These are phyloP conservation scores for Claviceps africana DNA, from an alignment of 2,329 filamentous ascomycete genomes.

Conservation along the genomic window DNA sequence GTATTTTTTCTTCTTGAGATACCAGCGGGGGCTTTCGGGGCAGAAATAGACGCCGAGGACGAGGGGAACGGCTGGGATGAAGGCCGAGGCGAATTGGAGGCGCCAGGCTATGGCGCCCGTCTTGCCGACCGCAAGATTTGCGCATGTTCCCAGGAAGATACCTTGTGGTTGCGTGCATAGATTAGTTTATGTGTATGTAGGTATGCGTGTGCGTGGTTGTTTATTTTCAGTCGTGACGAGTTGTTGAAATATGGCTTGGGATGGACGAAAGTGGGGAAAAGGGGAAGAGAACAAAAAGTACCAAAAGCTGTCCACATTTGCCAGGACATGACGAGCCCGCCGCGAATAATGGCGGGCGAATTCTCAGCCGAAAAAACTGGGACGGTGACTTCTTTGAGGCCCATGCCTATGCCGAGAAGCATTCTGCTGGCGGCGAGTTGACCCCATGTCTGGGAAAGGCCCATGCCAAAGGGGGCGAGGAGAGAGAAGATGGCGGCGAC, in stretches of 20 bases:
- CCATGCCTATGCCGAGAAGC: slow-evolving; percentile 48
- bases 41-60: slow-evolving; percentile 43
- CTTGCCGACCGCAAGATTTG: slow-evolving; percentile 50
- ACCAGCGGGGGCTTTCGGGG: slow-evolving; percentile 53
- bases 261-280: not conserved
- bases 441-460: slow-evolving; percentile 42
- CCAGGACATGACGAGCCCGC: slow-evolving; percentile 40
- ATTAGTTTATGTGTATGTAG: not conserved
- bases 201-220: not conserved
- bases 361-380: slow-evolving; percentile 41
- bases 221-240: not conserved
- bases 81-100: slow-evolving; percentile 48
- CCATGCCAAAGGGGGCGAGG: slow-evolving; percentile 46
- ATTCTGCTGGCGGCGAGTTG: slow-evolving; percentile 37
- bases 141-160: slow-evolving; percentile 52
- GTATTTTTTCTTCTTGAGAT: slow-evolving; percentile 46
- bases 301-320: slow-evolving; percentile 27
- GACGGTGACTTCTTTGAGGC: slow-evolving; percentile 33
- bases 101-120: slow-evolving; percentile 47
- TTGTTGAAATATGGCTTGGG: not conserved
- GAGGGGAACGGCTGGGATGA: slow-evolving; percentile 50
- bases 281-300: not conserved
- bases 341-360: slow-evolving; percentile 36
- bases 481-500: slow-evolving; percentile 48
- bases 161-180: slow-evolving; percentile 17